Conservation (phyloP, 805 yeast genomes). For the Candida glaebosa region DNA sequence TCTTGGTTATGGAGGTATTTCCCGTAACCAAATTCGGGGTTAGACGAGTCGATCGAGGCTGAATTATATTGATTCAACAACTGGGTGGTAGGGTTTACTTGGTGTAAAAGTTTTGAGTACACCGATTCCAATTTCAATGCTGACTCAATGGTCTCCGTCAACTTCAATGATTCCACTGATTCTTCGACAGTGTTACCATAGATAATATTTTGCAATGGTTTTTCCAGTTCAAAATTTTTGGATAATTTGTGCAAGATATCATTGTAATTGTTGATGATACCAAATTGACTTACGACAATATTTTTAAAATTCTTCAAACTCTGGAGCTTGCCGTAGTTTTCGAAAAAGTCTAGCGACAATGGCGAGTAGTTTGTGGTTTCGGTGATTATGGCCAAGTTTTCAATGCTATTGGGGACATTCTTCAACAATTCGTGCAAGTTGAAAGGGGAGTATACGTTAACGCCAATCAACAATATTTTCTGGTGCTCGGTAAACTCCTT, state of each 20-base stretch:
- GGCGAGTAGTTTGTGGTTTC: slow-evolving; percentile 64
- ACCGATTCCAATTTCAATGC: slow-evolving; percentile 65
- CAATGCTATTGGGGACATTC: slow-evolving; percentile 51
- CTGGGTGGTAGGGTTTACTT: slow-evolving; percentile 57
- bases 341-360: slow-evolving; percentile 71
- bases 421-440: slow-evolving; percentile 47
- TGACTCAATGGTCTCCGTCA: slow-evolving; percentile 37
- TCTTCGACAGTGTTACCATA: slow-evolving; percentile 47
- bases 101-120: slow-evolving; percentile 70
- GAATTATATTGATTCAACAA: slow-evolving; percentile 59
- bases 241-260: slow-evolving; percentile 48
- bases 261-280: slow-evolving; percentile 38
- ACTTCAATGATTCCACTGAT: slow-evolving; percentile 19
- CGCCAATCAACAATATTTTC: slow-evolving; percentile 47
- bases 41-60: slow-evolving; percentile 43
- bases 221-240: slow-evolving; percentile 46
- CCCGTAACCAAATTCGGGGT: slow-evolving; percentile 91
- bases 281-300: slow-evolving; percentile 54
- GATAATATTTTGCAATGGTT: slow-evolving; percentile 61
- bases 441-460: slow-evolving; percentile 76
- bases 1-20: slow-evolving; percentile 57
- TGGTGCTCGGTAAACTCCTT: slow-evolving; percentile 41
- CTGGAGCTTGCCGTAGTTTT: slow-evolving; percentile 48
- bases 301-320: slow-evolving; percentile 45
- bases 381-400: slow-evolving; percentile 59